Base-by-base conservation (phyloP, 768 basidiomycete genomes). In the Xerocomellus amylosporus region DNA sequence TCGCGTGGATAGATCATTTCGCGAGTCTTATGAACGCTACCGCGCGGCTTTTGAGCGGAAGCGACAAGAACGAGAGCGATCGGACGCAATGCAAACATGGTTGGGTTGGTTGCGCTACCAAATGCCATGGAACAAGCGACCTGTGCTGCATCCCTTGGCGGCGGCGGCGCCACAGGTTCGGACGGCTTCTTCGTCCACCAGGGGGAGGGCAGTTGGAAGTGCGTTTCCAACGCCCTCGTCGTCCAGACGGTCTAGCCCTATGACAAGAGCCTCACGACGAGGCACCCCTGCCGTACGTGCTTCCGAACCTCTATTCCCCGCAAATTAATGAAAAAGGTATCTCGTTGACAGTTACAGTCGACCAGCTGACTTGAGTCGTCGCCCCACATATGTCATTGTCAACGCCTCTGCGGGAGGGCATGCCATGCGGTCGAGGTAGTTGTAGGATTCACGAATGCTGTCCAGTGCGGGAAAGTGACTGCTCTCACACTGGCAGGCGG, bases 1-100 rank as follows among this genome's bases (percentile, higher is more conserved):
- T 12, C 85, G 90, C 43, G 88, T 99, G 19, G 88, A 91, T 55
- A 79, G 80, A 48, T 64, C 71, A 19, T 98, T 98, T 70, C 78
- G 90, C 22, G 97, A 98, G 51, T 81, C 87, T 0, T 99, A 99
- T 73, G 95, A 98, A 70, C 82, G 92, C 15, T 93, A 98, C 71
- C 83, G 96, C 20, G 76, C 84, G 9, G 86, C 85, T 30, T 98
- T 97, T 71, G 96, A 98, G 73, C 75, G 86, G 47, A 77, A 80
- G 59, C 73, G 92, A 24, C 85, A 85, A 57, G 88, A 88, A 63
- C 79, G 80, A 50, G 81, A 82, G 58, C 76, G 79, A 26, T 60
- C 60, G n/a, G 71, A 62, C 24, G 64, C 63, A 49, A 58, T 57
- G 58, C 62, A 65, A 40, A 67, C 69, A 8, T 71, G 70, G 70